Evolutionary conservation across 257 asterid species (phyloP), one percentile per base, ranked within the genome.

Genomic region (Penstemon newberryi): DNA sequence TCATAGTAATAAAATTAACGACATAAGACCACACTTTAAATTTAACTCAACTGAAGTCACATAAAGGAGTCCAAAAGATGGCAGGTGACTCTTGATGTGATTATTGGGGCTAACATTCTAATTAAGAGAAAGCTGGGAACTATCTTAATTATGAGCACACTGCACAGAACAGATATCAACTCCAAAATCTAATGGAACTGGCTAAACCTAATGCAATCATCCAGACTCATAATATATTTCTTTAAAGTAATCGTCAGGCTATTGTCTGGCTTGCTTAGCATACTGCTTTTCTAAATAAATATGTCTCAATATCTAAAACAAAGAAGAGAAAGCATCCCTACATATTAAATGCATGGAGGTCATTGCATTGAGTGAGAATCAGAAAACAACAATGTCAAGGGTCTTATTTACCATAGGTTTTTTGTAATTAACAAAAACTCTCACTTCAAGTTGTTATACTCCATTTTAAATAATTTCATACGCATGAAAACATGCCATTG

Each of bases 341-440:
- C 7, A 33, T 46, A 45, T 5, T 62, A 8, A 18, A 25, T 39
- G 13, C 45, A 7, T 12, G 65, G 13, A 41, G 54, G 6, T 49
- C 54, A 49, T 11, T 49, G 47, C 19, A 11, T 7, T 12, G 12
- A 61, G 54, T 46, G 37, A 56, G 36, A 64, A 11, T 56, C 65
- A 50, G 38, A 36, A 56, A 52, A 56, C 8, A 51, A 46, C 2
- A 51, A 11, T 60, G 47, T 49, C 53, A 33, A 51, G 66, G 51
- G 52, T 43, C 13, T 13, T 51, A 42, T 40, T 4, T 40, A 46
- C 63, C n/a, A 5, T 1, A 37, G 66, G 47, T 13, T 73, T 15
- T 40, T 51, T 47, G 33, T 63, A 40, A 66, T 69, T 38, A 73
- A 67, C 53, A 47, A 66, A 44, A 62, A 65, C n/a, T 40, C 59